These are phyloP conservation scores for Fusarium secorum DNA, from an alignment of 2,329 filamentous ascomycete species.

Conservation along the genomic window DNA sequence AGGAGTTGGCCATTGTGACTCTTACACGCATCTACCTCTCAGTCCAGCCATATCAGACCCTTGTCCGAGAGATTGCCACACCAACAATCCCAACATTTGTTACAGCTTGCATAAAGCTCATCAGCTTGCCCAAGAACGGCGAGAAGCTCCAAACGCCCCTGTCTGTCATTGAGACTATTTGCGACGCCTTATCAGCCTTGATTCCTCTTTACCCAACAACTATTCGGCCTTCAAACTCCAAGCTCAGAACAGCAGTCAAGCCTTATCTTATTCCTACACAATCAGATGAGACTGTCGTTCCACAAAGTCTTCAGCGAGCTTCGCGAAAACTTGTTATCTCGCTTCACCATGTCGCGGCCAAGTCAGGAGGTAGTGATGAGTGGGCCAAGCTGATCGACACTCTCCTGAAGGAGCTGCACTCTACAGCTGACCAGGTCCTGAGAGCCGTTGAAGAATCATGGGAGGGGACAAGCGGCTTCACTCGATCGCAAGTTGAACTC, in stretches of 20 bases:
- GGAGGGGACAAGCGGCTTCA: conserved; percentile 69
- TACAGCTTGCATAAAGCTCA: conserved; percentile 73
- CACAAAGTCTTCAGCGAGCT: conserved; percentile 61
- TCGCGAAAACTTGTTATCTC: conserved; percentile 72
- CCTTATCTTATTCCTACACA: conserved; percentile 71
- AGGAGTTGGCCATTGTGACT: conserved; percentile 78
- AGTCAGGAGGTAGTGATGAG: conserved; percentile 78
- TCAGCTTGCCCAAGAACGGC: conserved; percentile 53
- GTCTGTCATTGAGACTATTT: conserved; percentile 69
- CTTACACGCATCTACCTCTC: conserved; percentile 85
- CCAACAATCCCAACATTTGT: conserved; percentile 80
- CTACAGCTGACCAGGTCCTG: conserved; percentile 78
- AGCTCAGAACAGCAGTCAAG: conserved; percentile 69
- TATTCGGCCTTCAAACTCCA: conserved; percentile 76
- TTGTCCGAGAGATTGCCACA: conserved; percentile 87
- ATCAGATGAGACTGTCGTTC: conserved; percentile 57
- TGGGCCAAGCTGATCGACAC: conserved; percentile 74
- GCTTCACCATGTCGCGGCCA: conserved; percentile 82
- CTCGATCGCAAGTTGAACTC: conserved; percentile 52
- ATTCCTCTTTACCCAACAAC: conserved; percentile 84
- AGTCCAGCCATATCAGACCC: conserved; percentile 81
- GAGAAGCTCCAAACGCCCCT: conserved; percentile 46
- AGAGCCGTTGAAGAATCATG: conserved; percentile 83
- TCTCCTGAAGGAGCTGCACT: conserved; percentile 71
- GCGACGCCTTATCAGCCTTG: conserved; percentile 75